Base-by-base conservation (phyloP, 2,329 filamentous ascomycete genomes). In the Phaeomoniella chlamydospora region DNA sequence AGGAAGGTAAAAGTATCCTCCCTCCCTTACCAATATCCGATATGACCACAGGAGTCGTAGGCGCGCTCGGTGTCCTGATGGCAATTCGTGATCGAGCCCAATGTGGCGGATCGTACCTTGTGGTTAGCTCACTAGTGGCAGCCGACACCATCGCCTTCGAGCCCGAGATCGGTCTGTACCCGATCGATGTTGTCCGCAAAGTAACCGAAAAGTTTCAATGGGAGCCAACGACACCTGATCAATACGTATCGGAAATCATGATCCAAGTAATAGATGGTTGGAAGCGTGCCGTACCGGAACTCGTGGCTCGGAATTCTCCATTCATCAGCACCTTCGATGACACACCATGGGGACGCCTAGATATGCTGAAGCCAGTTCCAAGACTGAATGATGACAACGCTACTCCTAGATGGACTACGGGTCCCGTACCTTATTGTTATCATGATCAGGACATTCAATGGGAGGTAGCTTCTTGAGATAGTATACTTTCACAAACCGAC, bases 41-140 rank as follows among this genome's bases (percentile, higher is more conserved):
- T 55, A 83, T 83, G 46, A 77, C 77, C 29, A 82, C 78, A 1
- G 79, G 78, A 18, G 80, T 75, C 48, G 76, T 81, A 58, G 79
- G 77, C 3, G 74, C 75, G 31, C 74, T 80, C 44, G 73, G 77
- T 3, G 77, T 77, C 0, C 52, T 84, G 22, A 65, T 66, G 0
- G 78, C 76, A 1, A 61, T 83, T 5, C 74, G 73, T 46, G 67
- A 69, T 45, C 66, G 79, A 18, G 70, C 77, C 0, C 74, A 66
- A 5, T 53, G 58, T 10, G 78, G 78, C 13, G 78, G 78, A 1
- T 39, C 49, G 32, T 40, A 51, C 42, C 30, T 48, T 48, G 48
- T 45, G 42, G 30, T 41, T 36, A 49, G 18, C 40, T 56, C 51
- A 4, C 40, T 59, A 2, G 46, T 47, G 2, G 49, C 51, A 1